Conservation (phyloP, 2,329 filamentous ascomycete genomes). For the Botryosphaeria dothidea region DNA sequence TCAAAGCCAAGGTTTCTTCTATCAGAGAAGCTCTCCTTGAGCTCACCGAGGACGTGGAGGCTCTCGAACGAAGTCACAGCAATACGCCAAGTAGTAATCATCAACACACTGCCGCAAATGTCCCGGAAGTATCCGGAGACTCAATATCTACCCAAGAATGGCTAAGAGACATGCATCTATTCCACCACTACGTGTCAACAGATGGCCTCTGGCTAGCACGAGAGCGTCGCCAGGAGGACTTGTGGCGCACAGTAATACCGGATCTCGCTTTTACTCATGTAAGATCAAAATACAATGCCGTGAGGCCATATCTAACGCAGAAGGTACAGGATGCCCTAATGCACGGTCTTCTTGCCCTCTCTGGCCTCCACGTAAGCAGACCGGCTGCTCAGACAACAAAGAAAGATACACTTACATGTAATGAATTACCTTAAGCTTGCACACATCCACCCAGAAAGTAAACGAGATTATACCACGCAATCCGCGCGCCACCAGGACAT, state of each 20-base stretch:
- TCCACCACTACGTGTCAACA: background rate
- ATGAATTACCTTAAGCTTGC: too few relatives aligned
- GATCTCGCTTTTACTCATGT: background rate
- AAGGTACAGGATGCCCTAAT: background rate
- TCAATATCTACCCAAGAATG: background rate
- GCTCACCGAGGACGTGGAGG: background rate
- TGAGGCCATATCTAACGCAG: background rate
- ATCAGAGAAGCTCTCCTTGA: constrained; percentile 4
- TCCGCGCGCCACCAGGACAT: constrained; percentile 2
- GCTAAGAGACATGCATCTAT: background rate
- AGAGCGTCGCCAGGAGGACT: background rate
- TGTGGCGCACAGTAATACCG: background rate
- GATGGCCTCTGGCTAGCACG: background rate
- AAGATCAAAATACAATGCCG: background rate
- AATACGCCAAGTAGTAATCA: background rate
- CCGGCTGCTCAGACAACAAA: too few relatives aligned
- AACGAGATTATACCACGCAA: background rate
- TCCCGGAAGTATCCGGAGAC: background rate
- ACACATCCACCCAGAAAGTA: background rate
- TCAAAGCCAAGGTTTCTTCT: constrained; percentile 1
- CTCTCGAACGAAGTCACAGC: background rate
- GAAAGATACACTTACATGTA: too few relatives aligned
- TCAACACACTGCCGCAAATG: background rate
- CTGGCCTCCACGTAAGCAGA: background rate
- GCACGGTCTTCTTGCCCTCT: background rate